Evolutionary conservation across 306 rosid species (phyloP).

Genomic region (Malus fusca): DNA sequence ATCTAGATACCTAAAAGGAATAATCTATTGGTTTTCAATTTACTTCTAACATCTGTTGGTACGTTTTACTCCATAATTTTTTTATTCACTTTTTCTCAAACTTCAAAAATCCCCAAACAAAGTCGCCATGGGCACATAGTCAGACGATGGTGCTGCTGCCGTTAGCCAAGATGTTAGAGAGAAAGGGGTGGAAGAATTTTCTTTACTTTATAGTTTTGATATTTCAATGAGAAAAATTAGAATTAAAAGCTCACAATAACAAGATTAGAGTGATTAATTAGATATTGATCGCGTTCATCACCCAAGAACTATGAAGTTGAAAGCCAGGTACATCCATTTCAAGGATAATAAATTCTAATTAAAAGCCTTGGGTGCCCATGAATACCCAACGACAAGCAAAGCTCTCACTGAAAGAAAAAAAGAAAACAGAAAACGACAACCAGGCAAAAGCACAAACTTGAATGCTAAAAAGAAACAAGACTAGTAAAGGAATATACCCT

Average conservation of each 20-base stretch:
- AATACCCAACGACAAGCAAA: not conserved
- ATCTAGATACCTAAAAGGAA: not conserved
- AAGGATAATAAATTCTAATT: not conserved
- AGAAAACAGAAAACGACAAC: not conserved
- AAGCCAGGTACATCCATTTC: not conserved
- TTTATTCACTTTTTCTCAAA: not conserved
- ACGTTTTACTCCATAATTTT: not conserved
- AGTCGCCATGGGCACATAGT: not conserved
- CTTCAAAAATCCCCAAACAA: not conserved
- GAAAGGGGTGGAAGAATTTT: not conserved
- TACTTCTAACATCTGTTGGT: not conserved
- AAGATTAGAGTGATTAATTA: not conserved
- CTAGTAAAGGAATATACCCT: slow-evolving; percentile 38
- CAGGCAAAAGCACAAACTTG: not conserved
- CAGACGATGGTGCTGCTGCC: not conserved
- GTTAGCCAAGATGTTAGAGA: not conserved
- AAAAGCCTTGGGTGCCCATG: not conserved
- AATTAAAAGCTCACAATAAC: not conserved
- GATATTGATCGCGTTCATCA: not conserved
- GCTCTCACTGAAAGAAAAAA: not conserved
- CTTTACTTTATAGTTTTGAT: not conserved
- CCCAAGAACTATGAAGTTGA: not conserved
- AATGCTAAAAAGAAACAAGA: not conserved
- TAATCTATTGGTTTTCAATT: not conserved
- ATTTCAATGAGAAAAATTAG: not conserved